phyloP scores from a whole-genome alignment of 352 stramenopile species.

The Phytophthora foliorum region DNA sequence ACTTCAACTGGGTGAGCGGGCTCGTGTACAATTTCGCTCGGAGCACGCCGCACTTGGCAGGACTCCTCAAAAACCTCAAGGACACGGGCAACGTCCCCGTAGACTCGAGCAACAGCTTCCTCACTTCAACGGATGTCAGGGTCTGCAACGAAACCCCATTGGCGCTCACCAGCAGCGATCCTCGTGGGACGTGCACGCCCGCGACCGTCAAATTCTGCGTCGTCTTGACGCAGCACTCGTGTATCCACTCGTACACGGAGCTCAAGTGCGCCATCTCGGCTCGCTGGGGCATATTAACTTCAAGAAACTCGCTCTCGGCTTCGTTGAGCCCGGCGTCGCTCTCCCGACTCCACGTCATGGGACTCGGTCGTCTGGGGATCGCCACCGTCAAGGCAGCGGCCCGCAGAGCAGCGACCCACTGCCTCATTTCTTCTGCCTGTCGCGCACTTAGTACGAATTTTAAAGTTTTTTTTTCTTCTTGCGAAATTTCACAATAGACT shows the following conservation, averaged over 20 bases:
- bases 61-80: slow-evolving; percentile 61
- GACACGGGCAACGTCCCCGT: slow-evolving; percentile 46
- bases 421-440: slow-evolving; percentile 49
- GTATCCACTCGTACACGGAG: slow-evolving; percentile 65
- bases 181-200: slow-evolving; percentile 45
- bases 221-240: slow-evolving; percentile 60
- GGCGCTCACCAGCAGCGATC: slow-evolving; percentile 67
- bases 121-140: slow-evolving; percentile 53
- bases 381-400: slow-evolving; percentile 24
- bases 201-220: slow-evolving; percentile 48
- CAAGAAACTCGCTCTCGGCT: slow-evolving; percentile 45
- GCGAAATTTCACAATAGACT: too few species aligned
- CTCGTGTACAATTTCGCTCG: slow-evolving; percentile 62
- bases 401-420: slow-evolving; percentile 57
- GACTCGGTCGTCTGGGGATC: slow-evolving; percentile 17
- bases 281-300: slow-evolving; percentile 40
- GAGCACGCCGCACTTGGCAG: slow-evolving; percentile 57
- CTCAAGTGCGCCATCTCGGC: slow-evolving; percentile 52
- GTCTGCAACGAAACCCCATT: slow-evolving; percentile 76
- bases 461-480: background rate
- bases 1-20: slow-evolving; percentile 67
- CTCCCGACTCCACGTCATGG: slow-evolving; percentile 22
- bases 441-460: slow-evolving; percentile 62
- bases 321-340: slow-evolving; percentile 14
- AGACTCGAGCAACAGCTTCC: slow-evolving; percentile 49